Evolutionary conservation across 768 basidiomycete genomes (phyloP), one percentile per base, ranked within the genome.

Genomic region (Fibroporia radiculosa): DNA sequence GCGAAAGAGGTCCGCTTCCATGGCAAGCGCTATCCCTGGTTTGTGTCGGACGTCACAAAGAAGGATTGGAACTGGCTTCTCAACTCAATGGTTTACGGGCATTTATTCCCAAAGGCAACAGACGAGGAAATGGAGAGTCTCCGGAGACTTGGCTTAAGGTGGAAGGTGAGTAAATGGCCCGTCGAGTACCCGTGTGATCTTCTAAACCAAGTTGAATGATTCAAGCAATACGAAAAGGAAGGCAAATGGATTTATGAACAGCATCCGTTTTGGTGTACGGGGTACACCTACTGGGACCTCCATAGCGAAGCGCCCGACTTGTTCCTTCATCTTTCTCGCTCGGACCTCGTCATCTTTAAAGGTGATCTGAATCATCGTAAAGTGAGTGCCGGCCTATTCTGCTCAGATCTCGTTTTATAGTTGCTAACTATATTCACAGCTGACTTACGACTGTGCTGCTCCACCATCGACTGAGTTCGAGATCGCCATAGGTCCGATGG

Each of bases 191-290:
- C 13, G 3, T 14, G 20, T 20, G 18, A 18, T 31, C 16, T 26
- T 35, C 20, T 18, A 8, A 23, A 16, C 22, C 11, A 23, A 22
- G 27, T 42, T 19, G 40, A 29, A 7, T 19, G 26, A 6, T 18
- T 25, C 6, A 57, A 88, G 85, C 75, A 91, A 79, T 96, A 96
- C 60, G 90, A 90, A 65, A 84, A 76, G 59, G 84, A 95, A 59
- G 89, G 90, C 28, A 89, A 78, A 68, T 95, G 90, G 89, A 78
- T 90, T 25, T 95, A 93, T 61, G 92, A 96, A 63, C 85, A 91
- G 56, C 90, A 93, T 55, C 84, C 88, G 8, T 92, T 89, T 73
- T 92, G 89, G 89, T 92, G 89, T 62, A 89, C 90, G n/a, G 93
- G 92, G 5, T 93, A 89, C 68, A 93, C 91, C 31, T 95, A 80